Conservation (phyloP, 2,329 filamentous ascomycete species). For the Colletotrichum echinochloae region DNA sequence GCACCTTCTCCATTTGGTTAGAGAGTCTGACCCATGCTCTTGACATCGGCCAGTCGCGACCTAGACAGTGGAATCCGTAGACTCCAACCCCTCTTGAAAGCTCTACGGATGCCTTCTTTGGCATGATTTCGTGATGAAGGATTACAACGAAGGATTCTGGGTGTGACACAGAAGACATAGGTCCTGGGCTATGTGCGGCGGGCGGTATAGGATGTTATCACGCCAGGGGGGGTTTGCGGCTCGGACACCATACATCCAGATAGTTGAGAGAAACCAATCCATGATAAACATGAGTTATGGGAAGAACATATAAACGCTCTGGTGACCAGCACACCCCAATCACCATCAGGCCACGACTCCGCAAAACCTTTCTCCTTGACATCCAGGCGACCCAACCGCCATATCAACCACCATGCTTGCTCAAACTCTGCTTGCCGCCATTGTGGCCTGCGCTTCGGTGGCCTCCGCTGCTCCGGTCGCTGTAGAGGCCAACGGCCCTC, state of each 20-base stretch:
- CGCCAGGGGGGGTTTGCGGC: conserved; percentile 4
- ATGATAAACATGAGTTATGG: too few species aligned
- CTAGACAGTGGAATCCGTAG: neutral
- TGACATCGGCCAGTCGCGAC: neutral
- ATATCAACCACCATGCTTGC: conserved; percentile 9
- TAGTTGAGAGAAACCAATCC: too few species aligned
- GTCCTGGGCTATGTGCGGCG: neutral
- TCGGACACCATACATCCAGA: neutral
- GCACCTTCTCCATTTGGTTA: conserved; percentile 29
- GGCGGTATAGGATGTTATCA: neutral
- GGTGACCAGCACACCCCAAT: neutral
- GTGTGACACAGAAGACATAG: neutral
- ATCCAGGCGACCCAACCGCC: neutral
- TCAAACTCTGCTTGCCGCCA: conserved; percentile 20
- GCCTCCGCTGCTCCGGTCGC: conserved; percentile 17
- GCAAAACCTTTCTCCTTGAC: too few species aligned
- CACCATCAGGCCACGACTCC: neutral
- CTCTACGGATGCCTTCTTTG: conserved; percentile 11
- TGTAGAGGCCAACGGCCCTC: conserved; percentile 23
- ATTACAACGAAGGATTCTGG: conserved; percentile 12
- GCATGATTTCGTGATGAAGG: conserved; percentile 12
- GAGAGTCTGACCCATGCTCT: neutral
- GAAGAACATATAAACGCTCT: conserved; percentile 3
- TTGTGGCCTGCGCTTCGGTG: conserved; percentile 22
- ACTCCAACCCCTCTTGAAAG: conserved; percentile 1